Percentiles rank a stretch among this genome's conserved stretches.
These are phyloP conservation scores for Acacia crassicarpa DNA, from an alignment of 306 rosid species.

Conservation along the genomic window DNA sequence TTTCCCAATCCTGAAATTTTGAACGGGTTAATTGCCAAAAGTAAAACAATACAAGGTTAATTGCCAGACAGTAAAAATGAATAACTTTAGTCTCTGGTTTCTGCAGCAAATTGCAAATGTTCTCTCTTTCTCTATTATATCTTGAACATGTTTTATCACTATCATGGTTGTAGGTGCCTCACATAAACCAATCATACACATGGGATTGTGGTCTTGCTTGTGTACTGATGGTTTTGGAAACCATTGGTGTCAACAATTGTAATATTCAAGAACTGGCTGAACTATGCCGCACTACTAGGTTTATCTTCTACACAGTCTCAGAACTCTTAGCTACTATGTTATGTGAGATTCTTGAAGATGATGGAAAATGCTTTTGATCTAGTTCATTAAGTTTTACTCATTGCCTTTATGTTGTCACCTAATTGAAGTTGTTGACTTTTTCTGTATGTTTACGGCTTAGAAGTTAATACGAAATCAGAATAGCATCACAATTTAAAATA, in stretches of 20 bases:
- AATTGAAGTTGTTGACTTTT: conserved; percentile 14
- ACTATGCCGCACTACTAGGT: conserved; percentile 83
- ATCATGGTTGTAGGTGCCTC: conserved; percentile 77
- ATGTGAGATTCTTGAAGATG: conserved; percentile 24
- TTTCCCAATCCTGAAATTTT: neutral
- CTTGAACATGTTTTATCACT: conserved; percentile 5
- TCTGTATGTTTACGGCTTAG: neutral
- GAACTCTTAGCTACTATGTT: conserved; percentile 36
- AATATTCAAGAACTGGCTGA: conserved; percentile 63
- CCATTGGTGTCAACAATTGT: conserved; percentile 57
- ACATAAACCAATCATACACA: conserved; percentile 70
- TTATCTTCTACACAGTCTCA: conserved; percentile 19
- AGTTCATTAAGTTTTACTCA: neutral
- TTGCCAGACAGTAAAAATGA: neutral
- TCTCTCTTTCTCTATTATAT: conserved; percentile 16
- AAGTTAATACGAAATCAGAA: conserved; percentile 13
- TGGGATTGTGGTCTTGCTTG: conserved; percentile 99
- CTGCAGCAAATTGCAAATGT: neutral
- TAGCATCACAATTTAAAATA: neutral
- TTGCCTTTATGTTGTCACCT: neutral
- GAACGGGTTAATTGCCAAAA: neutral
- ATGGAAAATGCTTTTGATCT: neutral
- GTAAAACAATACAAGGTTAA: neutral
- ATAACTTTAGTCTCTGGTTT: neutral
- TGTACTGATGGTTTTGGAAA: conserved; percentile 71